Percentiles rank a stretch among this genome's conserved stretches.
Conservation (phyloP, 164 flowering plant species). For the Aristolochia contorta region DNA sequence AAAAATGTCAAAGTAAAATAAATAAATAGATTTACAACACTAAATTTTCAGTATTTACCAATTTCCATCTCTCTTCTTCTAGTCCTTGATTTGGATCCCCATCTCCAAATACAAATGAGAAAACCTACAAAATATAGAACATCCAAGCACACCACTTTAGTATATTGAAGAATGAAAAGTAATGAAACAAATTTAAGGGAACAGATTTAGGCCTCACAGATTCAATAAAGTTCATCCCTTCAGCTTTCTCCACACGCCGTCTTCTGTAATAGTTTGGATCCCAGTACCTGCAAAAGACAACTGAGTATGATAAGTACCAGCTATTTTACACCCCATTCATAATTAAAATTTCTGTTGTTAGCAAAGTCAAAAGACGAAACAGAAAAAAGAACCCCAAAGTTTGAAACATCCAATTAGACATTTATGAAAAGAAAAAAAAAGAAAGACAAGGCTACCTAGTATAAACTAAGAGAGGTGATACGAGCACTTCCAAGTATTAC, state of each 20-base stretch:
- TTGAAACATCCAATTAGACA: neutral
- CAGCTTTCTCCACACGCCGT: slow-evolving; percentile 36
- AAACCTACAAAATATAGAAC: slow-evolving; percentile 42
- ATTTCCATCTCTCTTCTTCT: slow-evolving; percentile 99
- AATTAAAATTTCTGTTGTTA: neutral
- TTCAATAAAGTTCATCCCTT: slow-evolving; percentile 84
- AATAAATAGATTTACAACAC: slow-evolving; percentile 13
- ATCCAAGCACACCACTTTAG: slow-evolving; percentile 2
- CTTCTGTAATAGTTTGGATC: slow-evolving; percentile 85
- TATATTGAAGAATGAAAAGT: neutral
- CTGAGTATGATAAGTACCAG: slow-evolving; percentile 1
- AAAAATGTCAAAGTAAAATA: neutral
- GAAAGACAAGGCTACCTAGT: neutral
- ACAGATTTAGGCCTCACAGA: slow-evolving; percentile 37
- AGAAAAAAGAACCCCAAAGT: no score
- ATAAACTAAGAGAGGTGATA: neutral
- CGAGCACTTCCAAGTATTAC: no score
- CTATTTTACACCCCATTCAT: neutral
- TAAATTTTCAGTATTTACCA: slow-evolving; percentile 66
- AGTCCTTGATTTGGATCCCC: slow-evolving; percentile 99
- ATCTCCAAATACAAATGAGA: slow-evolving; percentile 97
- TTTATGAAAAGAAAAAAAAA: neutral
- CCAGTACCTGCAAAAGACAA: slow-evolving; percentile 61
- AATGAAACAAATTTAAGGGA: neutral
- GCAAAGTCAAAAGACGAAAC: no score